Percentiles rank a stretch among this genome's conserved stretches.
Evolutionary conservation across 805 yeast species (phyloP).

Genomic region (Metschnikowia amazonensis): DNA sequence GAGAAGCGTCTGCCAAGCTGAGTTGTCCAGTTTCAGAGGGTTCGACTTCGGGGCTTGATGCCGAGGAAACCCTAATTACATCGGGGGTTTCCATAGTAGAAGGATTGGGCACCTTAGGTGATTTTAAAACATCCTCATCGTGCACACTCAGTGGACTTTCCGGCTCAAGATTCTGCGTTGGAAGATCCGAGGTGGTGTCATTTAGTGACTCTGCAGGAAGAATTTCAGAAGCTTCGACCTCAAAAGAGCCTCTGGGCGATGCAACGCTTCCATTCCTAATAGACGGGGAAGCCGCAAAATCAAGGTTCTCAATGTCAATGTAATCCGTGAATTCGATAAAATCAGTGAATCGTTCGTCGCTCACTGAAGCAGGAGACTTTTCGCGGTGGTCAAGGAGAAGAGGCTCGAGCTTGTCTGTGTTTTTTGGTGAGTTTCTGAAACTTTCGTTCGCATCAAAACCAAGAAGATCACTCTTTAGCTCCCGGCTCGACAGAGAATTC

Average conservation of each 20-base stretch:
- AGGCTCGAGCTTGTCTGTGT: background rate
- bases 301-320: slow-evolving; percentile 37
- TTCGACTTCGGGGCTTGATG: background rate
- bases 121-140: background rate
- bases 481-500: slow-evolving; percentile 26
- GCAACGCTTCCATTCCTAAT: background rate
- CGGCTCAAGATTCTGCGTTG: background rate
- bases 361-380: slow-evolving; percentile 3
- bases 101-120: too few relatives aligned
- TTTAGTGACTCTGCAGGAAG: background rate
- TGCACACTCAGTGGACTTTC: background rate
- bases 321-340: slow-evolving; percentile 41
- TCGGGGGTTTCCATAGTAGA: slow-evolving; percentile 1
- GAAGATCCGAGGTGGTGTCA: background rate
- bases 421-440: background rate
- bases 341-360: slow-evolving; percentile 22
- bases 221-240: background rate
- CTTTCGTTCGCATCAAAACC: slow-evolving; percentile 10
- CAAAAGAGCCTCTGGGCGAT: background rate
- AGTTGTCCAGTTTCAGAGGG: background rate
- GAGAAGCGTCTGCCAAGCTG: background rate
- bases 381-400: background rate
- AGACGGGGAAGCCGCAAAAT: slow-evolving; percentile 20
- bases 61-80: background rate
- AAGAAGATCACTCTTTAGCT: slow-evolving; percentile 16